Conservation (phyloP, 2,329 filamentous ascomycete species). For the Cryphonectria naterciae region DNA sequence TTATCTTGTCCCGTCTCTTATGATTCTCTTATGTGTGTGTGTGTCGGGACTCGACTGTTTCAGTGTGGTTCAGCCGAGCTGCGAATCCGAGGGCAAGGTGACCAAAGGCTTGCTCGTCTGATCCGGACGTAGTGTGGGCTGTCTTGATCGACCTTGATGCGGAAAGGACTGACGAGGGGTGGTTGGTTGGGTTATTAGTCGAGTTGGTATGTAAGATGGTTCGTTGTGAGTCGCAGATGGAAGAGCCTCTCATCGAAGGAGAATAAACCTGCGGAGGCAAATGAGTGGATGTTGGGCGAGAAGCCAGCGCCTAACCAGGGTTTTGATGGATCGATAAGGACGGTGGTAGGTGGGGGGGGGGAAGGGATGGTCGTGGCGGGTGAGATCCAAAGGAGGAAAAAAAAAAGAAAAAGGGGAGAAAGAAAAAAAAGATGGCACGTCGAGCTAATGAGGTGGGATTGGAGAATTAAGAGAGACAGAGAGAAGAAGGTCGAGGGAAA, state of each 20-base stretch:
- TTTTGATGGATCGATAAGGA: constrained; percentile 19
- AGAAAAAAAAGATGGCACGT: background rate
- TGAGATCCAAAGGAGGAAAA: background rate
- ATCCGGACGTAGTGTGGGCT: constrained; percentile 14
- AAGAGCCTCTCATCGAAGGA: constrained; percentile 18
- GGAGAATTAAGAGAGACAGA: constrained; percentile 7
- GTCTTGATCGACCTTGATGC: constrained; percentile 9
- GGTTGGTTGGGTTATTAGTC: background rate
- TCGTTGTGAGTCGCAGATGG: background rate
- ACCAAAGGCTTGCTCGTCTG: constrained; percentile 16
- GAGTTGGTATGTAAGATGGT: constrained; percentile 8
- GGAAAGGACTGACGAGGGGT: constrained; percentile 23
- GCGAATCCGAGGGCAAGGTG: background rate
- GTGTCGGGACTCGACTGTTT: constrained; percentile 23
- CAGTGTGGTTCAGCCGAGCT: constrained; percentile 18
- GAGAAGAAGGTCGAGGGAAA: background rate
- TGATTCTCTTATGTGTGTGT: background rate
- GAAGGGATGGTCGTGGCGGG: background rate
- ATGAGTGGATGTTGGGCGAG: constrained; percentile 36
- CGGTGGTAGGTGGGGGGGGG: constrained; percentile 28
- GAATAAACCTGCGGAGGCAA: constrained; percentile 23
- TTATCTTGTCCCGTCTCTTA: constrained; percentile 15
- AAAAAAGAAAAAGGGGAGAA: background rate
- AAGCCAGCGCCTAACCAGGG: constrained; percentile 36
- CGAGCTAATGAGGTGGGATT: constrained; percentile 13